phyloP scores from a whole-genome alignment of 176 grass and related monocot species.

The Zoysia japonica region DNA sequence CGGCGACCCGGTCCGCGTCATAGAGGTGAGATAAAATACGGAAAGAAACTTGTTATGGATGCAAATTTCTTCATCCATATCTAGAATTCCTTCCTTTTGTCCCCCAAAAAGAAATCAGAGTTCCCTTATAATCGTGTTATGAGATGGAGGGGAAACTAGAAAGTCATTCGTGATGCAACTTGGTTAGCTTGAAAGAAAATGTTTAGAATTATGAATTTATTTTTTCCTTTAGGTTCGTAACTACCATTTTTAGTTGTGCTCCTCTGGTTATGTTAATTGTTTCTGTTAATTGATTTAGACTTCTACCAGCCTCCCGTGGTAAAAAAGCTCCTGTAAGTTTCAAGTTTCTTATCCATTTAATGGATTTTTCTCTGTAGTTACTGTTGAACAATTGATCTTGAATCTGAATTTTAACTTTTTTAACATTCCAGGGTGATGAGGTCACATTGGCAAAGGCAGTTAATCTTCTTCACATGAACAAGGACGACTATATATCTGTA shows the following conservation, averaged over 20 bases:
- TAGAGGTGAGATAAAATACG: slow-evolving; percentile 56
- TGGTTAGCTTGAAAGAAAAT: not conserved
- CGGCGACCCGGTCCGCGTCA: slow-evolving; percentile 55
- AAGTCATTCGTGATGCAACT: not conserved
- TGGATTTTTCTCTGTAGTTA: not conserved
- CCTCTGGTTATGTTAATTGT: not conserved
- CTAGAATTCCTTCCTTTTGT: no score
- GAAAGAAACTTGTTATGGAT: not conserved
- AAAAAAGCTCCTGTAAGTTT: not conserved
- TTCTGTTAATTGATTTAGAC: slow-evolving; percentile 11
- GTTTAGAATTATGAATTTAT: slow-evolving; percentile 3
- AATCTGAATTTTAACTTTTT: slow-evolving; percentile 15
- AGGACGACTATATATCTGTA: slow-evolving; percentile 75
- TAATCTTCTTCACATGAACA: slow-evolving; percentile 74
- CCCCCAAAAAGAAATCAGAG: not conserved
- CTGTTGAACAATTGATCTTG: not conserved
- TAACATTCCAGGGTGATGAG: slow-evolving; percentile 73
- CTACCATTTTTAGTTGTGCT: not conserved
- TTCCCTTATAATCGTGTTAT: not conserved
- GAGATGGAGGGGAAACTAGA: not conserved
- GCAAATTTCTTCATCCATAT: not conserved
- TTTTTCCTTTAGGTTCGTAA: not conserved
- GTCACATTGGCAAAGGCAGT: slow-evolving; percentile 64
- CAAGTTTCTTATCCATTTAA: not conserved
- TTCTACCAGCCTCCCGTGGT: not conserved